Evolutionary conservation across 108 stramenopile species (phyloP), one percentile per base, ranked within the genome.

Genomic region (Parmales sp.): DNA sequence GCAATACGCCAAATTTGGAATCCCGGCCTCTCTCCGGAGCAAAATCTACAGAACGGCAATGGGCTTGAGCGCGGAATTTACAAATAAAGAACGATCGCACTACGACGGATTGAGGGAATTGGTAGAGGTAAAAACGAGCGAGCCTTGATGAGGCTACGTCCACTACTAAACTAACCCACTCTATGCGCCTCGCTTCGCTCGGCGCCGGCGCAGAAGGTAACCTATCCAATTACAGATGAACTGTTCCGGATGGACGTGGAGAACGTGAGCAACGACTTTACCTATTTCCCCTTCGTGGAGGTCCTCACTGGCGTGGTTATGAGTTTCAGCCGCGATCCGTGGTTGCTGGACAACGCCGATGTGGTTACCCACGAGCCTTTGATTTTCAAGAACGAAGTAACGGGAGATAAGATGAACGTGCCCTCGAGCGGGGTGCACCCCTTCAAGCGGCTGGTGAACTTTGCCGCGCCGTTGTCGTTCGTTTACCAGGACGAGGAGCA

Each of bases 201-300:
- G n/a, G 31, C 29, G 5, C 13, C 13, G 29, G 31, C 31, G 54
- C 29, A 31, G 37, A 63, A 69, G 25, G 36, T 34, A 34, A 51
- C 31, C 29, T 71, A 76, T 11, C 44, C 72, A 20, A 54, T 81
- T 25, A 72, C 75, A 16, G 80, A 81, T 60, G 80, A 79, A 23
- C 74, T 81, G 44, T 78, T 64, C 51, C 13, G 23, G 34, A 66
- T 78, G 39, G 80, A 81, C 39, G 66, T 76, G 37, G 68, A 74
- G 38, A 70, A 66, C 65, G 36, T 34, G 20, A 45, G 37, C 36
- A 75, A 81, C 38, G 67, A 76, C 67, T 69, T 75, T 34, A 50
- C 51, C 44, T 81, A 67, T 64, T 80, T 80, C 46, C 70, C 71
- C n/a, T 78, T 80, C 37, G 77, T 43, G 25, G 76, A 73, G 31